Percentiles rank a stretch among this genome's conserved stretches.
phyloP scores from a whole-genome alignment of 495 filamentous ascomycete species.

The Amniculicola lignicola region DNA sequence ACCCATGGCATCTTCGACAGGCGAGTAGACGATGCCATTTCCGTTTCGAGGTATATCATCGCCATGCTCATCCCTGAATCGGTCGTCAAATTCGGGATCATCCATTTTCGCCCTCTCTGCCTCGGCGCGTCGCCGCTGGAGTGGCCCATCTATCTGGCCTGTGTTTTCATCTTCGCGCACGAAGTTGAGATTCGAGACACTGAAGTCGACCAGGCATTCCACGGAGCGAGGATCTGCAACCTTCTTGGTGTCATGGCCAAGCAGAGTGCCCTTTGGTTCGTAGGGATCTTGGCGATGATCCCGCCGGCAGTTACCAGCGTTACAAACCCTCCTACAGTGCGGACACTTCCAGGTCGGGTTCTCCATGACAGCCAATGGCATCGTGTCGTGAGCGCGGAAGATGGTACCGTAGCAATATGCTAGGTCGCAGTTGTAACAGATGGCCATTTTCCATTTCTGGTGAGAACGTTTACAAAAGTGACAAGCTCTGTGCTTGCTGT shows the following conservation, averaged over 20 bases:
- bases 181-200: constrained; percentile 77
- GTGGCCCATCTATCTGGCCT: constrained; percentile 44
- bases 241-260: constrained; percentile 84
- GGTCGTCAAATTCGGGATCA: constrained; percentile 43
- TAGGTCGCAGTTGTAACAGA: constrained; percentile 68
- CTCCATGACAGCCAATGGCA: constrained; percentile 75
- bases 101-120: constrained; percentile 49
- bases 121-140: constrained; percentile 50
- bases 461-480: constrained; percentile 79
- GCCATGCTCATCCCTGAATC: constrained; percentile 31
- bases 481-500: constrained; percentile 54
- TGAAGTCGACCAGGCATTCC: constrained; percentile 81
- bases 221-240: constrained; percentile 86
- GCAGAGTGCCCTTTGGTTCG: constrained; percentile 73
- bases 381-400: constrained; percentile 82
- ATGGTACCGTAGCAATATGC: constrained; percentile 86
- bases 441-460: constrained; percentile 73
- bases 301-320: constrained; percentile 70
- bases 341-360: constrained; percentile 81
- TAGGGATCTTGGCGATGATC: constrained; percentile 63
- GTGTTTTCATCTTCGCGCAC: constrained; percentile 55
- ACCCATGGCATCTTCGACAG: constrained; percentile 5
- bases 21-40: constrained; percentile 30
- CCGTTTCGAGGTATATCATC: constrained; percentile 16
- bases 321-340: constrained; percentile 78